Percentiles rank a stretch among this genome's conserved stretches.
Evolutionary conservation across 441 rosid species (phyloP).

Genomic region (Croton laevigatus): DNA sequence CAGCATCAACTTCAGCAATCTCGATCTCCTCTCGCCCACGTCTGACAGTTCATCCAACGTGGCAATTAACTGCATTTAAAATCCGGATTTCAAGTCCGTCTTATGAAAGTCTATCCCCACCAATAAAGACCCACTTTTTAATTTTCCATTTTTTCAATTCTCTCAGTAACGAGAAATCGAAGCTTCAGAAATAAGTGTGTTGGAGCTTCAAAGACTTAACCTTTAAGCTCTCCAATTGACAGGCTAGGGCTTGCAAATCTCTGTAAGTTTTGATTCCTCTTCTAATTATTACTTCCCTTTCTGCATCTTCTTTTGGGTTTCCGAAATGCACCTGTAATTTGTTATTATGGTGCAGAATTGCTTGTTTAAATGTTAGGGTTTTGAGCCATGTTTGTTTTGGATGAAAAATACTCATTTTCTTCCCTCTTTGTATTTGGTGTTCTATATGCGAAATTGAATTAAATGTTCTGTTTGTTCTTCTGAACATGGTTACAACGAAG

Average conservation of each 20-base stretch:
- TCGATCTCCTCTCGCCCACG: conserved; percentile 13
- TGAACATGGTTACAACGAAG: conserved; percentile 14
- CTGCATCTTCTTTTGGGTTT: not conserved
- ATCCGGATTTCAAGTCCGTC: conserved; percentile 71
- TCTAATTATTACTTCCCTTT: conserved; percentile 7
- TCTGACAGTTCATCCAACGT: conserved; percentile 39
- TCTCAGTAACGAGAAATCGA: conserved; percentile 15
- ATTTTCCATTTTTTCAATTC: not conserved
- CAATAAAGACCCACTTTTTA: not conserved
- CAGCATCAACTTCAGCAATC: conserved; percentile 4
- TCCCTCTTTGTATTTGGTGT: not conserved
- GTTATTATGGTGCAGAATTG: not conserved
- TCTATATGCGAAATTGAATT: conserved; percentile 6
- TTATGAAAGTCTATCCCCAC: conserved; percentile 14
- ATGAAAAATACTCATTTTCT: not conserved
- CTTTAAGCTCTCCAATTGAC: conserved; percentile 4
- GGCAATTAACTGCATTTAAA: conserved; percentile 65
- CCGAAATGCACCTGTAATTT: not conserved
- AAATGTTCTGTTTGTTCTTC: conserved; percentile 19
- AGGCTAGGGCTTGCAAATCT: conserved; percentile 20
- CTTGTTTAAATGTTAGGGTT: conserved; percentile 2
- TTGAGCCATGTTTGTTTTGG: not conserved
- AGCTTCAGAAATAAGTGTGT: not conserved
- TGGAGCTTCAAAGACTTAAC: conserved; percentile 5
- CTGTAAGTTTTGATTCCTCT: conserved; percentile 21